Evolutionary conservation across 768 basidiomycete genomes (phyloP).

Genomic region (Solioccasus polychromus): DNA sequence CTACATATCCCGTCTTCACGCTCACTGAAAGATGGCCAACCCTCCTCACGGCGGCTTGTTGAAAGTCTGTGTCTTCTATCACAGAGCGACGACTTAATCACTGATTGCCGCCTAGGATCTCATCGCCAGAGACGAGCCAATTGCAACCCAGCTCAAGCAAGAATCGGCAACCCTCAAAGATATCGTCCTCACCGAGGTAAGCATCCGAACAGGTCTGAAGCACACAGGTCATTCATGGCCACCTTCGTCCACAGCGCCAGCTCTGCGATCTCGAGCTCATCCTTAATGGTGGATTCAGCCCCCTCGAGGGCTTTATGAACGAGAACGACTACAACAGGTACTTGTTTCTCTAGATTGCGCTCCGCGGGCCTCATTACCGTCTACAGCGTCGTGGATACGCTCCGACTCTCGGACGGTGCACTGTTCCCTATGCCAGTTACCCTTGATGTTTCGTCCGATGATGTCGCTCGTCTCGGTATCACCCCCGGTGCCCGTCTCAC

Average conservation of each 20-base stretch:
- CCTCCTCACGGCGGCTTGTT: conserved; percentile 84
- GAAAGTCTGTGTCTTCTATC: conserved; percentile 50
- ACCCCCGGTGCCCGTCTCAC: conserved; percentile 70
- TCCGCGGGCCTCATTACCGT: conserved; percentile 4
- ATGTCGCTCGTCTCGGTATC: conserved; percentile 67
- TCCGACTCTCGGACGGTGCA: conserved; percentile 80
- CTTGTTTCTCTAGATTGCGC: neutral
- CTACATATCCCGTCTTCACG: too few species aligned
- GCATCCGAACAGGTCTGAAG: conserved; percentile 9
- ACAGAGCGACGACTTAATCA: conserved; percentile 11
- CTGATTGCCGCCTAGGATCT: conserved; percentile 60
- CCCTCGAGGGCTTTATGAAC: conserved; percentile 95
- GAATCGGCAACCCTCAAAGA: conserved; percentile 72
- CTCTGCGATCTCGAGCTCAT: conserved; percentile 96
- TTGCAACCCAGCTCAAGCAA: conserved; percentile 65
- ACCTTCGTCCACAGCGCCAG: conserved; percentile 63
- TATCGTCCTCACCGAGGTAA: conserved; percentile 83
- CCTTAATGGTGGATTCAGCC: conserved; percentile 96
- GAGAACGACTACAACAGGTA: conserved; percentile 88
- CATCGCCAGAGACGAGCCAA: conserved; percentile 71
- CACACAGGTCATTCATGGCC: conserved; percentile 2
- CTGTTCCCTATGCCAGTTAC: conserved; percentile 96
- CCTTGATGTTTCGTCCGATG: conserved; percentile 82
- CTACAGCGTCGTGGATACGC: conserved; percentile 80
- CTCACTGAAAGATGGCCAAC: conserved; percentile 58